Evolutionary conservation across 2,329 filamentous ascomycete species (phyloP), one percentile per base, ranked within the genome.

Genomic region (Ciborinia camelliae): DNA sequence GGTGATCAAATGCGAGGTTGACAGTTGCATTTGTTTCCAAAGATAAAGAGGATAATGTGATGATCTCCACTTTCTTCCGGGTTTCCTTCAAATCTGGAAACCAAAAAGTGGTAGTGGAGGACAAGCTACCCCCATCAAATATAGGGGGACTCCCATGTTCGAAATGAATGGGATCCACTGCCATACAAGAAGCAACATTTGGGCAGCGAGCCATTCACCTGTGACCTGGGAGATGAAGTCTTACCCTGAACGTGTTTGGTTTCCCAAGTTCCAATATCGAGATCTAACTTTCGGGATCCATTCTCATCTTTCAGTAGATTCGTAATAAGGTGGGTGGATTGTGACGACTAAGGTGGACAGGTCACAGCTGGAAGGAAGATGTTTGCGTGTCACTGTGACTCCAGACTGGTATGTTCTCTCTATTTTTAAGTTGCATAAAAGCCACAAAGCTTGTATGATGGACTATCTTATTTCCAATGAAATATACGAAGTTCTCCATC

Each of bases 81-180:
- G 28, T 2, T 47, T 59, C 23, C 55, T 8, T 47, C 26, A 41
- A 59, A 47, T 35, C 55, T 47, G 28, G 10, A 47, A 30, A 26
- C 53, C 37, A 4, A 55, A 43, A 30, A n/a, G 55, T 47, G 41
- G 43, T 59, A 26, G n/a, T 26, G 41, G 35, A 32, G 28, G n/a
- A 59, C 30, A 59, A 47, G 41, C 30, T 35, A 47, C 20, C 55
- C 55, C 47, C 55, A 47, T n/a, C n/a, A 47, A 59, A 47, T 35
- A 37, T 47, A 59, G 28, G 55, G 55, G 41, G 41, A 18, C 41
- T 59, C n/a, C 23, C 37, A 59, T n/a, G 41, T 47, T 59, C 41
- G n/a, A 48, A 59, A 47, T 47, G 55, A 35, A 23, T 48, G 20
- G 35, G 55, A 47, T 32, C 55, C 55, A 47, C 55, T 23, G 55